Conservation (phyloP, 192 early-diverging fungal genomes). For the Pilaira anomala region DNA sequence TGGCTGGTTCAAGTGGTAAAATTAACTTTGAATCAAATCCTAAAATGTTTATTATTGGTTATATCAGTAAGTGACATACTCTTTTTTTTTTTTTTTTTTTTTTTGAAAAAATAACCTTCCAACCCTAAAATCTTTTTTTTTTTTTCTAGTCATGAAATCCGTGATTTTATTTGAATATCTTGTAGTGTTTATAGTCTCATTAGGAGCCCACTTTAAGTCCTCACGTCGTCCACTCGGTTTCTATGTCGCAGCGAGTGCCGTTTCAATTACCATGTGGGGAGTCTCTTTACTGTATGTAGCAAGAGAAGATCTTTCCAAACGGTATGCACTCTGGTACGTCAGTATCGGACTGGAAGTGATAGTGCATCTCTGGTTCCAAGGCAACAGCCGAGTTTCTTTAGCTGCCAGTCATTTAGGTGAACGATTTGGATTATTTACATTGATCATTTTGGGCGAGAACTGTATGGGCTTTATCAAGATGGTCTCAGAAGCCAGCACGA, state of each 20-base stretch:
- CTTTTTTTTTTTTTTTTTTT: no score
- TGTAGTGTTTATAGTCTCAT: slow-evolving; percentile 30
- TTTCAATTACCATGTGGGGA: slow-evolving; percentile 34
- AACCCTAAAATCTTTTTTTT: slow-evolving; percentile 35
- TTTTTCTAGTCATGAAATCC: slow-evolving; percentile 33
- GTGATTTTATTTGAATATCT: slow-evolving; percentile 30
- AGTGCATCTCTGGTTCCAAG: slow-evolving; percentile 34
- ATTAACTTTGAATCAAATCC: slow-evolving; percentile 8
- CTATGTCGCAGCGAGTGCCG: slow-evolving; percentile 28
- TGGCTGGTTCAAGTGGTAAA: slow-evolving; percentile 27
- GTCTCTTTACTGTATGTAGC: slow-evolving; percentile 15
- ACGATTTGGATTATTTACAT: slow-evolving; percentile 45
- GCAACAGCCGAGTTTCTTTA: slow-evolving; percentile 39
- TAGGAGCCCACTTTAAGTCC: slow-evolving; percentile 13
- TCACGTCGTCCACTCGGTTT: slow-evolving; percentile 14
- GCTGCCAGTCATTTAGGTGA: slow-evolving; percentile 45
- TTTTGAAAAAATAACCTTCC: background rate
- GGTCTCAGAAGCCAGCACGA: slow-evolving; percentile 13
- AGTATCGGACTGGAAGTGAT: slow-evolving; percentile 41
- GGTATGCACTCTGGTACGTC: slow-evolving; percentile 43
- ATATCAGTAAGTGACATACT: slow-evolving; percentile 24
- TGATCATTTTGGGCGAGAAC: slow-evolving; percentile 45
- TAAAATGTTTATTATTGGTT: slow-evolving; percentile 29
- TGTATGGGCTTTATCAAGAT: slow-evolving; percentile 42
- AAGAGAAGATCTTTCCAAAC: background rate